phyloP scores from a whole-genome alignment of 306 rosid genomes.

The Cucurbita ficifolia region DNA sequence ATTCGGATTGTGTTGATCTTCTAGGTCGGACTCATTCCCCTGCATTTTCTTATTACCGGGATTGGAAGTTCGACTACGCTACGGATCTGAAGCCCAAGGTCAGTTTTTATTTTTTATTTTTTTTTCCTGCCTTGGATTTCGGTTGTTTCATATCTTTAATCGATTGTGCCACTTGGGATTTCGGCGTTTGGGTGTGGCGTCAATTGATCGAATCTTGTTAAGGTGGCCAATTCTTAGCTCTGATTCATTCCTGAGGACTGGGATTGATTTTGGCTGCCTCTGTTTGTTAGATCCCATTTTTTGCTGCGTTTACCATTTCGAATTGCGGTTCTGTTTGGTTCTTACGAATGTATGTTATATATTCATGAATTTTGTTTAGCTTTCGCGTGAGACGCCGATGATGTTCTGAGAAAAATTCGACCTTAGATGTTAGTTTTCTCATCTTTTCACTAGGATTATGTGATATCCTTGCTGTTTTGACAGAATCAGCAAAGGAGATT shows the following conservation, averaged over 20 bases:
- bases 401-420: background rate
- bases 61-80: slow-evolving; percentile 42
- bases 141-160: background rate
- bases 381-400: background rate
- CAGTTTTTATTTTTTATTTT: background rate
- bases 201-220: background rate
- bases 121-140: background rate
- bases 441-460: background rate
- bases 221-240: background rate
- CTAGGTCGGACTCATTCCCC: slow-evolving; percentile 30
- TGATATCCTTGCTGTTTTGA: background rate
- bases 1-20: slow-evolving; percentile 39
- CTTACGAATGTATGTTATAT: background rate
- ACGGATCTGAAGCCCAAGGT: slow-evolving; percentile 76
- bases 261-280: background rate
- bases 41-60: slow-evolving; percentile 56
- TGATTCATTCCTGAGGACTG: background rate
- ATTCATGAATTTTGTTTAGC: background rate
- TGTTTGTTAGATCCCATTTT: background rate
- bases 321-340: background rate
- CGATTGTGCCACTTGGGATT: background rate
- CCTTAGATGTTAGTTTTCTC: background rate
- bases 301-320: background rate
- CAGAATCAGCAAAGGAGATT: background rate
- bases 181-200: background rate